Conservation (phyloP, 2,329 filamentous ascomycete genomes). For the Kalaharituber pfeilii region DNA sequence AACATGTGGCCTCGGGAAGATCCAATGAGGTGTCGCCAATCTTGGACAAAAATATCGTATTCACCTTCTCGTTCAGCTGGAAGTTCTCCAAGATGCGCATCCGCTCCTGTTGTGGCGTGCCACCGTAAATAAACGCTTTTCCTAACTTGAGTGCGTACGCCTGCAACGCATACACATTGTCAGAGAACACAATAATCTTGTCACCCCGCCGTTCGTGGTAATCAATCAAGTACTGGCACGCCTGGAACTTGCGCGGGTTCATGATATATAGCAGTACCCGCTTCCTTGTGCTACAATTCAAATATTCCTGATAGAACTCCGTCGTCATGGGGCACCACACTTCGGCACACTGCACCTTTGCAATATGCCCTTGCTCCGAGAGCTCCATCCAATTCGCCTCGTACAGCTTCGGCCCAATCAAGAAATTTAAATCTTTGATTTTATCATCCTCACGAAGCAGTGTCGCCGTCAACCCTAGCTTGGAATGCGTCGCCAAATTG, state of each 20-base stretch:
- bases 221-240: slow-evolving; percentile 94
- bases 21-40: slow-evolving; percentile 98
- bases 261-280: slow-evolving; percentile 70
- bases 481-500: slow-evolving; percentile 84
- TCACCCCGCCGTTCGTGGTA: slow-evolving; percentile 90
- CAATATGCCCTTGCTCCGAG: slow-evolving; percentile 90
- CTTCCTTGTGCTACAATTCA: slow-evolving; percentile 48
- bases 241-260: slow-evolving; percentile 90
- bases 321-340: slow-evolving; percentile 99
- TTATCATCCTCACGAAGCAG: slow-evolving; percentile 94
- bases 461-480: slow-evolving; percentile 85
- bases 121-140: slow-evolving; percentile 83
- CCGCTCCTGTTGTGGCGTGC: slow-evolving; percentile 70
- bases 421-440: slow-evolving; percentile 89
- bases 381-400: slow-evolving; percentile 99
- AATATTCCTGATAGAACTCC: slow-evolving; percentile 91
- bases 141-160: slow-evolving; percentile 67
- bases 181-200: slow-evolving; percentile 96
- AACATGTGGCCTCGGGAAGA: slow-evolving; percentile 82
- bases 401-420: slow-evolving; percentile 93
- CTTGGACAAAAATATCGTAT: slow-evolving; percentile 89
- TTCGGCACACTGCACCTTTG: slow-evolving; percentile 90
- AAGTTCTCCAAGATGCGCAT: slow-evolving; percentile 83
- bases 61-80: slow-evolving; percentile 75
- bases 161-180: slow-evolving; percentile 85